Base-by-base conservation (phyloP, 2,329 filamentous ascomycete genomes). In the Plenodomus tracheiphilus region DNA sequence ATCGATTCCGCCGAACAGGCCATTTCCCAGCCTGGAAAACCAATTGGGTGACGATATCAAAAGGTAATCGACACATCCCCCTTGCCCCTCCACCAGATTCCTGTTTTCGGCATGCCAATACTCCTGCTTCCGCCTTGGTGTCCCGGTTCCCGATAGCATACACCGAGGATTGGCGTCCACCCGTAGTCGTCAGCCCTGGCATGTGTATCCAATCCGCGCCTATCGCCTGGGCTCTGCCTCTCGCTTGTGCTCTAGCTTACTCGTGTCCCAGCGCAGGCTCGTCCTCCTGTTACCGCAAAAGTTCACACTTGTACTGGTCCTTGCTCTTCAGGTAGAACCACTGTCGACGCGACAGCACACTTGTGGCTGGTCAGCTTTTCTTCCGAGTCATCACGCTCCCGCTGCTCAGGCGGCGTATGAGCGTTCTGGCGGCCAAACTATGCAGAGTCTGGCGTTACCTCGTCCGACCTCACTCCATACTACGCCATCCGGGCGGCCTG, bases 361-460 rank as follows among this genome's bases (percentile, higher is more conserved):
- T 48, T 47, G 39, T 54, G 55, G 46, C 30, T 46, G 53, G 50
- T 48, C 61, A 49, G 54, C 56, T 52, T 51, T 56, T 56, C 55
- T 60, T 54, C 44, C 59, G 49, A 50, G 63, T 55, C 51, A 52
- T 59, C 64, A 59, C 56, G 64, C 64, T 66, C 62, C 62, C 51
- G 66, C 66, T 69, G 64, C 62, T 57, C 59, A 62, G 57, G 63
- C 66, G 56, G 65, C 66, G 60, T 64, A 61, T 57, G 67, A 69
- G 66, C 65, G 61, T 57, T 60, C 63, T 61, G 58, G 61, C 62
- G 61, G 62, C 63, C 64, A 66, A 71, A 64, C 69, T 65, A 74
- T 74, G 72, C 69, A 72, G 68, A 71, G 66, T 68, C 68, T 73
- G 69, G 64, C 65, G 57, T 63, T 71, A 58, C 66, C 70, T 65